A percentile compares a stretch with the other conserved stretches of the same genome.
Evolutionary conservation across 2,329 filamentous ascomycete species (phyloP).

Genomic region (Akanthomyces muscarius): DNA sequence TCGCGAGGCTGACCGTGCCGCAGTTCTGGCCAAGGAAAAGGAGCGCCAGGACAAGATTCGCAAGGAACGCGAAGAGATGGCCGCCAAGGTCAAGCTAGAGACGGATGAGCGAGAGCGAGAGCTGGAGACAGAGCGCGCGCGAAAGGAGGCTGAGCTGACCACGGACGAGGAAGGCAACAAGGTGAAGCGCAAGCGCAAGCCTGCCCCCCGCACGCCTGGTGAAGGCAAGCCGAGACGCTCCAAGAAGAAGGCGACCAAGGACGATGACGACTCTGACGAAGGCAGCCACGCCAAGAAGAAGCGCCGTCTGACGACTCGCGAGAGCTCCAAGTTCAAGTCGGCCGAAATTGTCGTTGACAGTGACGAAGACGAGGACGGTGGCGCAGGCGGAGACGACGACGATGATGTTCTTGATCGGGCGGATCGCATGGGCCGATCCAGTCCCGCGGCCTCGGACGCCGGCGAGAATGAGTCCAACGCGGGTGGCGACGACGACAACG

Average conservation of each 20-base stretch:
- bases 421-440: constrained; percentile 38
- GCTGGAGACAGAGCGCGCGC: constrained; percentile 39
- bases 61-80: constrained; percentile 80
- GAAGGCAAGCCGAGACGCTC: constrained; percentile 41
- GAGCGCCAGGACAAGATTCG: constrained; percentile 76
- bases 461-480: constrained; percentile 7
- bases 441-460: constrained; percentile 34
- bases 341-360: constrained; percentile 79
- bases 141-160: constrained; percentile 68
- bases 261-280: constrained; percentile 35
- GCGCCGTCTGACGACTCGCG: constrained; percentile 49
- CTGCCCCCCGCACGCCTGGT: constrained; percentile 34
- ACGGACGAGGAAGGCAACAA: constrained; percentile 77
- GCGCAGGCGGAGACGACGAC: constrained; percentile 23
- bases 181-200: constrained; percentile 71
- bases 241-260: constrained; percentile 44
- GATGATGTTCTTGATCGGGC: constrained; percentile 44
- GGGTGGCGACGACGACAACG: constrained; percentile 37
- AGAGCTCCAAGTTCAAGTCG: constrained; percentile 73
- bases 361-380: constrained; percentile 51
- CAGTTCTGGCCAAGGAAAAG: constrained; percentile 62
- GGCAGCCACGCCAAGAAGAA: constrained; percentile 57
- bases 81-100: constrained; percentile 68
- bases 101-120: constrained; percentile 74
- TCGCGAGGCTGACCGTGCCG: constrained; percentile 71